Percentiles rank a stretch among this genome's conserved stretches.
These are phyloP conservation scores for Westerdykella ornata DNA, from an alignment of 2,329 filamentous ascomycete genomes.

Conservation along the genomic window DNA sequence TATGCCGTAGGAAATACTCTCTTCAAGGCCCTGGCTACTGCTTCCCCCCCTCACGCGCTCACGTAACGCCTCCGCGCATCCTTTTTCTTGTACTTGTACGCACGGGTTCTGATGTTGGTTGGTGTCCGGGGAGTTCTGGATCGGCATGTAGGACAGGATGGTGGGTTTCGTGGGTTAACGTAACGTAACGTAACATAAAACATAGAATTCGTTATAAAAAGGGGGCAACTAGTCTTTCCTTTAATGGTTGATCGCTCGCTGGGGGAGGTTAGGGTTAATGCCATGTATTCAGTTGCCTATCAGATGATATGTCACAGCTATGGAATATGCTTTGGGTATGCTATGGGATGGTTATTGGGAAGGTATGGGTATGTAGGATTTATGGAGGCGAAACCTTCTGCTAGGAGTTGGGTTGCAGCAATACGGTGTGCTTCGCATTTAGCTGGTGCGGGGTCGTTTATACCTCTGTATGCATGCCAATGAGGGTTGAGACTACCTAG, in stretches of 20 bases:
- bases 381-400: not conserved
- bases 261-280: constrained; percentile 26
- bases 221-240: constrained; percentile 33
- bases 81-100: too few relatives aligned
- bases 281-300: constrained; percentile 35
- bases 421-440: too few relatives aligned
- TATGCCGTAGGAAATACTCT: not conserved
- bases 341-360: not conserved
- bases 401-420: too few relatives aligned
- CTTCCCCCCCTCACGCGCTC: too few relatives aligned
- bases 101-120: too few relatives aligned
- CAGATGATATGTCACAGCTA: constrained; percentile 7
- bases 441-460: too few relatives aligned
- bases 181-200: not conserved
- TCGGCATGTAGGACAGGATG: too few relatives aligned
- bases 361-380: not conserved
- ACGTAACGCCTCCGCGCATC: too few relatives aligned
- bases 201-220: constrained; percentile 11
- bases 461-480: too few relatives aligned
- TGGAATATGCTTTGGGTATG: not conserved
- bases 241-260: constrained; percentile 14
- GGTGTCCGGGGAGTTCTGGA: not conserved
- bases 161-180: too few relatives aligned
- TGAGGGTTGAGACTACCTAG: too few relatives aligned
- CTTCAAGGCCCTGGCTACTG: too few relatives aligned